Percentiles rank a stretch among this genome's conserved stretches.
phyloP scores from a whole-genome alignment of 1,284 basidiomycete species.

The Fistulinella cinereoalba region DNA sequence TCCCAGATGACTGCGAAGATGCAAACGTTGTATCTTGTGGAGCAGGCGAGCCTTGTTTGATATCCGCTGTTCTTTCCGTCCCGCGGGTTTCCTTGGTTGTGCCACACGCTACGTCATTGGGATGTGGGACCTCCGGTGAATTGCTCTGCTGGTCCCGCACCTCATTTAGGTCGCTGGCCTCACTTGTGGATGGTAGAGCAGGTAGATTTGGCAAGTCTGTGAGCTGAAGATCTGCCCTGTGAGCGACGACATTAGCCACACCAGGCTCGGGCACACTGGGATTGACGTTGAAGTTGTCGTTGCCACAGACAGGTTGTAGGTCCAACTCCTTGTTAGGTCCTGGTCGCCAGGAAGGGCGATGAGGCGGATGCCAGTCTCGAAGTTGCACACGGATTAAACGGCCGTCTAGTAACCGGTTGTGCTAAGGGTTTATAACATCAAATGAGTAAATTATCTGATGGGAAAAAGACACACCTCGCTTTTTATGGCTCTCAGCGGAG shows the following conservation, averaged over 20 bases:
- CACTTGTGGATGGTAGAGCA: conserved; percentile 3
- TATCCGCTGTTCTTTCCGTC: conserved; percentile 6
- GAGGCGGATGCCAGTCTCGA: conserved; percentile 53
- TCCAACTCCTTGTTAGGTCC: conserved; percentile 35
- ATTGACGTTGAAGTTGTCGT: conserved; percentile 13
- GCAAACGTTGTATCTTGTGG: conserved; percentile 16
- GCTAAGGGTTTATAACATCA: conserved; percentile 41
- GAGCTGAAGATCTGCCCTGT: conserved; percentile 12
- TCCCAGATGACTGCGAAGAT: conserved; percentile 18
- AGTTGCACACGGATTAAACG: conserved; percentile 70
- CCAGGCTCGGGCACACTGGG: conserved; percentile 9
- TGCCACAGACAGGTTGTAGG: conserved; percentile 8
- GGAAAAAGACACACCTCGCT: conserved; percentile 49
- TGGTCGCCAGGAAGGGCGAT: conserved; percentile 43
- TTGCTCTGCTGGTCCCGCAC: conserved; percentile 11
- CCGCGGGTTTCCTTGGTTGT: conserved; percentile 4
- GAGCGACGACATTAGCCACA: conserved; percentile 4
- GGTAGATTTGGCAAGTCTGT: conserved; percentile 2
- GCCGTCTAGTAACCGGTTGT: conserved; percentile 64
- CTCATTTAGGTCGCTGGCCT: conserved; percentile 20
- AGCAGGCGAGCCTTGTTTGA: conserved; percentile 9
- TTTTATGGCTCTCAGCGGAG: conserved; percentile 56
- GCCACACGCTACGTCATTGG: conserved; percentile 1
- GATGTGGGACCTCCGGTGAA: neutral
- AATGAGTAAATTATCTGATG: neutral